Conservation (phyloP, 2,329 filamentous ascomycete genomes). For the Xylaria sp. region DNA sequence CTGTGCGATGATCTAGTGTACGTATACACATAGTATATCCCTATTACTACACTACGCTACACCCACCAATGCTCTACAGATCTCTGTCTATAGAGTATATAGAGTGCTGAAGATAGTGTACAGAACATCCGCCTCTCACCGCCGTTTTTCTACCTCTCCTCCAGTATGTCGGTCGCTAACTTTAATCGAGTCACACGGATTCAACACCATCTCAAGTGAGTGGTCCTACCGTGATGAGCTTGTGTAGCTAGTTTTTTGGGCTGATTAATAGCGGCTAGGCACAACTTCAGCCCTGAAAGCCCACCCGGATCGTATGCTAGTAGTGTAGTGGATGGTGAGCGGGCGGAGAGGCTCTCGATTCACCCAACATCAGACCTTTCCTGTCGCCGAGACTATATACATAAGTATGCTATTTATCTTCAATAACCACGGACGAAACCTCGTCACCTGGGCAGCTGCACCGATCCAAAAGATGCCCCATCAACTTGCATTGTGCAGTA, state of each 20-base stretch:
- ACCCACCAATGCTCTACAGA: background rate
- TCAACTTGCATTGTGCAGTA: constrained; percentile 2
- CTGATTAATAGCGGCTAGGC: constrained; percentile 17
- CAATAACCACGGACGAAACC: background rate
- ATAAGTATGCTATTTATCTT: constrained; percentile 6
- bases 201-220: constrained; percentile 17
- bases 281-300: constrained; percentile 30
- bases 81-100: background rate
- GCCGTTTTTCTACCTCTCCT: background rate
- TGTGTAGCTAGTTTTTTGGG: constrained; percentile 5
- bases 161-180: background rate
- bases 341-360: background rate
- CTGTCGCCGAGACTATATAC: background rate
- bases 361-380: background rate
- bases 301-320: background rate
- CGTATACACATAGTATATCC: background rate
- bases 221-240: constrained; percentile 16
- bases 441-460: background rate
- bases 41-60: background rate
- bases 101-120: background rate
- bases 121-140: constrained; percentile 11
- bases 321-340: background rate
- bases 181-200: constrained; percentile 20
- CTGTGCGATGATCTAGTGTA: background rate
- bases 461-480: constrained; percentile 3